Base-by-base conservation (phyloP, 331 rosid species). In the Telfairia occidentalis region DNA sequence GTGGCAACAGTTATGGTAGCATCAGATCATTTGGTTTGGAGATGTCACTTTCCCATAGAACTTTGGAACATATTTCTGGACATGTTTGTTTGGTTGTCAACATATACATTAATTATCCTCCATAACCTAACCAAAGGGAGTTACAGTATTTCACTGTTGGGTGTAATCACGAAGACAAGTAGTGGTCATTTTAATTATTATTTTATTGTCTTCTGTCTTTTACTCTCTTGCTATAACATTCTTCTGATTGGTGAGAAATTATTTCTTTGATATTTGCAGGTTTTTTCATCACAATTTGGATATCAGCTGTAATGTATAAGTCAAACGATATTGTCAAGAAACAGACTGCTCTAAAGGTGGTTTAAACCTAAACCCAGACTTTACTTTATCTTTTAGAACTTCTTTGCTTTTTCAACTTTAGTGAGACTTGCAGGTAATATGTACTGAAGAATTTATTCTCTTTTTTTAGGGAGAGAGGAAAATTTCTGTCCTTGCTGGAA, bases 321-420 rank as follows among this genome's bases (percentile, higher is more conserved):
- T 92, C 97, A 16, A 95, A 89, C 78, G 97, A 95, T 81, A 78
- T 92, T 73, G 89, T 95, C 32, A 86, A 84, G 85, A 89, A 86
- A 83, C 99, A 95, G 88, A 95, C 97, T 52, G 87, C 97, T 82
- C 83, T 95, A 55, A 92, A 92, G 97, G 99, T 95, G 42, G 73
- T 71, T 18, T 42, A 10, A 49, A 15, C 7, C 46, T 46, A 42
- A 24, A 67, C 37, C 54, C 34, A 67, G 13, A 67, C 10, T 30
- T 61, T 34, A 80, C 66, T 9, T 8, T 19, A 76, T 49, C 19
- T 71, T 67, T 60, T 37, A 59, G 75, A 18, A 34, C 42, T 12
- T 65, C 1, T 43, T 30, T 49, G 52, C n/a, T 6, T 73, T 29
- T 79, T 46, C 63, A 63, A 40, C 64, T 65, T 49, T 75, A 32